phyloP scores from a whole-genome alignment of 2,329 filamentous ascomycete species.

The Aspergillus pseudotamarii region DNA sequence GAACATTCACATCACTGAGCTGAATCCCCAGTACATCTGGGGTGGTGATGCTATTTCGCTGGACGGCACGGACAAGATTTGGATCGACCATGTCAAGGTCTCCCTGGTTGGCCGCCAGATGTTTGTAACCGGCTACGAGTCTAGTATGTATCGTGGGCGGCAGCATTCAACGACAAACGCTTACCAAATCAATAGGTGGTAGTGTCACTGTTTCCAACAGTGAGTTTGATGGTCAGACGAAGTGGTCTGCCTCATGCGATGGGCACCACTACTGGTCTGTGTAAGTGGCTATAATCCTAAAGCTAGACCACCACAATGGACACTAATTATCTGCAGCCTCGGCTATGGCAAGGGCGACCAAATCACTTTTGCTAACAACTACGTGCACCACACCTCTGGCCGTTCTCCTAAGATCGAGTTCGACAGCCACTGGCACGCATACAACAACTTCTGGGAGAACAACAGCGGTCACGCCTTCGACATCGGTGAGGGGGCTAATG shows the following conservation, averaged over 20 bases:
- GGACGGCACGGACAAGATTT: conserved; percentile 44
- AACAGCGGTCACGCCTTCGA: conserved; percentile 51
- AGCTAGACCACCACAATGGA: not conserved
- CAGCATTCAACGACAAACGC: conserved; percentile 46
- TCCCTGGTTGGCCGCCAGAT: conserved; percentile 38
- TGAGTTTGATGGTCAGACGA: conserved; percentile 59
- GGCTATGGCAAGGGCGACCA: conserved; percentile 58
- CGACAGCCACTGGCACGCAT: conserved; percentile 58
- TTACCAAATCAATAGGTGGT: conserved; percentile 38
- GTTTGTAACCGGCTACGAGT: conserved; percentile 29
- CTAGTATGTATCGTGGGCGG: conserved; percentile 45
- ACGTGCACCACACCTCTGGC: conserved; percentile 60
- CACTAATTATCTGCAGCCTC: conserved; percentile 37
- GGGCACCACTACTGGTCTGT: conserved; percentile 62
- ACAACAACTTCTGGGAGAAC: conserved; percentile 41
- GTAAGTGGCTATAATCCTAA: conserved; percentile 11
- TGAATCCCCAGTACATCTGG: conserved; percentile 61
- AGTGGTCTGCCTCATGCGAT: conserved; percentile 60
- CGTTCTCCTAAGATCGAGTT: conserved; percentile 59
- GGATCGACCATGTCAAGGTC: conserved; percentile 54
- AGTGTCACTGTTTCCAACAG: conserved; percentile 62
- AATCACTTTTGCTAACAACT: conserved; percentile 62
- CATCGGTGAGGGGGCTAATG: conserved; percentile 26
- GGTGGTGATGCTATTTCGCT: conserved; percentile 60
- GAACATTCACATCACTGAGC: conserved; percentile 56